Percentiles rank a stretch among this genome's conserved stretches.
These are phyloP conservation scores for Polytrichum commune DNA, from an alignment of 225 moss, liverwort and hornwort genomes.

Conservation along the genomic window DNA sequence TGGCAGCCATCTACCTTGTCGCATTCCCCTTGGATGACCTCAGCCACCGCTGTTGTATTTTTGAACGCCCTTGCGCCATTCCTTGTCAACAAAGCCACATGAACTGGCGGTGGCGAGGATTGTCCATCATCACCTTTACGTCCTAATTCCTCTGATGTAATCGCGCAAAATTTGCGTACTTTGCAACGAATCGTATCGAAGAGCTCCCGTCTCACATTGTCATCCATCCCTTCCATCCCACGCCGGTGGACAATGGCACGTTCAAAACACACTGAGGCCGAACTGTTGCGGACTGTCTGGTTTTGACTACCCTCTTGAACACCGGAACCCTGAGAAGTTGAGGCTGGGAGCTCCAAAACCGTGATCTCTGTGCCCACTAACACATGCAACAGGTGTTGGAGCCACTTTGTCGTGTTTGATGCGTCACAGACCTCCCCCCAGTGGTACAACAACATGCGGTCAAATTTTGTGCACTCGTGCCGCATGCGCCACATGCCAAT, in stretches of 20 bases:
- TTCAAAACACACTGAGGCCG: slow-evolving; percentile 40
- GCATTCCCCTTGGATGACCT: slow-evolving; percentile 6
- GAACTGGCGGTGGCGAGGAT: not conserved
- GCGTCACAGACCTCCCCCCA: slow-evolving; percentile 36
- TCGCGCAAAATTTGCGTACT: slow-evolving; percentile 28
- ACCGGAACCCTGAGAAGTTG: not conserved
- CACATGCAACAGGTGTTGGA: slow-evolving; percentile 34
- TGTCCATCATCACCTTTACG: too few species aligned
- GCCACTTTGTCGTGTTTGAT: slow-evolving; percentile 33
- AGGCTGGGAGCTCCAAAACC: not conserved
- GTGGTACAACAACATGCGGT: slow-evolving; percentile 43
- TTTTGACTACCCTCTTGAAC: slow-evolving; percentile 8
- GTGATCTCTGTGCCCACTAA: slow-evolving; percentile 21
- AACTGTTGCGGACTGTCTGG: not conserved
- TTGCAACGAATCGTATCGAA: slow-evolving; percentile 41
- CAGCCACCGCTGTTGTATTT: not conserved
- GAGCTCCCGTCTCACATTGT: slow-evolving; percentile 23
- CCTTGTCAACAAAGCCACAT: not conserved
- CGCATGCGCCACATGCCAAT: slow-evolving; percentile 28
- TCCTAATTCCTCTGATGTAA: too few species aligned
- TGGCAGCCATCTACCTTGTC: slow-evolving; percentile 3
- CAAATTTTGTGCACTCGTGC: slow-evolving; percentile 24
- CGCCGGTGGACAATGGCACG: slow-evolving; percentile 44
- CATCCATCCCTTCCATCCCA: slow-evolving; percentile 33
- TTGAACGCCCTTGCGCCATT: slow-evolving; percentile 2